Evolutionary conservation across 768 basidiomycete genomes (phyloP).

Genomic region (Clitopilus hobsonii): DNA sequence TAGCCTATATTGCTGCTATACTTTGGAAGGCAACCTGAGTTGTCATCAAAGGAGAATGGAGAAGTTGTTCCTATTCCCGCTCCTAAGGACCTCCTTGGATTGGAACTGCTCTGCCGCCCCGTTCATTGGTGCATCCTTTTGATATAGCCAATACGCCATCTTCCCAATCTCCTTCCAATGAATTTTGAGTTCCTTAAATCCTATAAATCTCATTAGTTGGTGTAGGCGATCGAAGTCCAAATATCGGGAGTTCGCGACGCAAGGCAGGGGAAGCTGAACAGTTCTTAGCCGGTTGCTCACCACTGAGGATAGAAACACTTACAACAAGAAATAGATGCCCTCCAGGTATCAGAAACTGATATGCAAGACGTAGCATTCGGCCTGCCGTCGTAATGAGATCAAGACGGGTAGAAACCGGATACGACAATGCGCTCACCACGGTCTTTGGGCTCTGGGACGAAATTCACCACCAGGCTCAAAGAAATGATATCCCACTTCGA

Average conservation of each 20-base stretch:
- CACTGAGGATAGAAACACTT: constrained; percentile 20
- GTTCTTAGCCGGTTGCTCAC: not conserved
- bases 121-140: constrained; percentile 27
- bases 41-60: constrained; percentile 42
- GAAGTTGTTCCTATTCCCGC: constrained; percentile 81
- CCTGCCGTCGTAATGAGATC: constrained; percentile 35
- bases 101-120: constrained; percentile 23
- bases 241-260: constrained; percentile 84
- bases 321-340: constrained; percentile 73
- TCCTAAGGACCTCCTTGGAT: constrained; percentile 56
- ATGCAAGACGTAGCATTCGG: constrained; percentile 62
- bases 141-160: constrained; percentile 85
- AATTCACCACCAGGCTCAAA: constrained; percentile 87
- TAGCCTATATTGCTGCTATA: too few species aligned
- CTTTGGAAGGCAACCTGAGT: too few species aligned
- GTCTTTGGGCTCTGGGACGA: constrained; percentile 69
- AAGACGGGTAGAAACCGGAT: not conserved
- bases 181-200: constrained; percentile 56
- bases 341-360: constrained; percentile 44
- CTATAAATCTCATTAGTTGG: constrained; percentile 54
- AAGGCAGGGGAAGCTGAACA: constrained; percentile 74
- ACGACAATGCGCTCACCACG: constrained; percentile 43
- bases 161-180: constrained; percentile 70
- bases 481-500: constrained; percentile 76
- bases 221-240: constrained; percentile 55